phyloP scores from a whole-genome alignment of 2,329 filamentous ascomycete species.

The Epichloe sibirici region DNA sequence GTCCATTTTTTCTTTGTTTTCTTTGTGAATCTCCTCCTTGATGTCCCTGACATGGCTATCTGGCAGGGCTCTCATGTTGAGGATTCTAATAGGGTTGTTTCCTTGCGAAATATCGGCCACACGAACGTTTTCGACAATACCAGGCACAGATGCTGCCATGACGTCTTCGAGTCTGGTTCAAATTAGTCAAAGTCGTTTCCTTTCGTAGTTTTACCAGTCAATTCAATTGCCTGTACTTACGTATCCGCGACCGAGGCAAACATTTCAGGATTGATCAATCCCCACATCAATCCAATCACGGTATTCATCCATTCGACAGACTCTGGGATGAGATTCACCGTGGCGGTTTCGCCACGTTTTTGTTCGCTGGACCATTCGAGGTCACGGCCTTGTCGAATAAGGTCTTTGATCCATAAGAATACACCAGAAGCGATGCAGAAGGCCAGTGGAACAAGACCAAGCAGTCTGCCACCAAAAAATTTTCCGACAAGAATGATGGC shows the following conservation, averaged over 20 bases:
- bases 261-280: conserved; percentile 89
- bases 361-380: conserved; percentile 84
- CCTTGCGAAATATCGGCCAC: conserved; percentile 94
- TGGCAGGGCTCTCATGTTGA: conserved; percentile 72
- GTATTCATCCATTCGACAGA: conserved; percentile 96
- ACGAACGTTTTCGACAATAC: conserved; percentile 85
- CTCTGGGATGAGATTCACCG: conserved; percentile 80
- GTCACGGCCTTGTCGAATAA: conserved; percentile 69
- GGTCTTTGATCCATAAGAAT: conserved; percentile 81
- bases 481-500: conserved; percentile 67
- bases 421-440: conserved; percentile 64
- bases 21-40: conserved; percentile 66
- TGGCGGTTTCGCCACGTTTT: conserved; percentile 71
- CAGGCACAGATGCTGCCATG: conserved; percentile 90
- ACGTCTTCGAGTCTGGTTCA: conserved; percentile 50
- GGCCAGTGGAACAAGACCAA: conserved; percentile 63
- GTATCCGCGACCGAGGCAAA: conserved; percentile 87
- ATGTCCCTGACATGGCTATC: conserved; percentile 71
- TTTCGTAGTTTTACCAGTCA: not conserved
- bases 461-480: conserved; percentile 64
- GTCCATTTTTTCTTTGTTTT: conserved; percentile 72
- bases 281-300: conserved; percentile 73
- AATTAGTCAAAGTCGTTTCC: not conserved
- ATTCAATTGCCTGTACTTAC: conserved; percentile 14
- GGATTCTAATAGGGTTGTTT: conserved; percentile 75